These are phyloP conservation scores for Trametes elegans DNA, from an alignment of 768 basidiomycete species.

Conservation along the genomic window DNA sequence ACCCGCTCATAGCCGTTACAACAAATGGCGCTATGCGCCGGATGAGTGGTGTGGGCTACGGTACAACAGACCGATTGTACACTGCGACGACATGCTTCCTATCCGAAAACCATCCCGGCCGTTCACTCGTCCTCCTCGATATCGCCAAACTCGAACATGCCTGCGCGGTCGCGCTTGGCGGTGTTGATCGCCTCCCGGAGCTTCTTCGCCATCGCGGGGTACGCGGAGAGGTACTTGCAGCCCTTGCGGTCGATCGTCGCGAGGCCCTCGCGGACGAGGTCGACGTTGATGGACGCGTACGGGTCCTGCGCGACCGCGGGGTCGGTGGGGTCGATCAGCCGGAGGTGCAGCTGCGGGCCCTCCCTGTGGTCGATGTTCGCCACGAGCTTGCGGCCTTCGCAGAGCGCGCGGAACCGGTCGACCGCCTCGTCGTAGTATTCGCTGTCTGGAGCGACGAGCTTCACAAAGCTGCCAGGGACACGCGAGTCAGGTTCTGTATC, in stretches of 20 bases:
- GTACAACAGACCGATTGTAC: conserved; percentile 1
- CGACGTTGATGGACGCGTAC: conserved; percentile 80
- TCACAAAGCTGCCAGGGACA: conserved; percentile 68
- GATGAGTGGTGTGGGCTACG: neutral
- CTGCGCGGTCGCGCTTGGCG: conserved; percentile 73
- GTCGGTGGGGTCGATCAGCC: conserved; percentile 88
- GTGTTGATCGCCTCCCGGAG: conserved; percentile 56
- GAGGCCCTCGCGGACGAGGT: conserved; percentile 85
- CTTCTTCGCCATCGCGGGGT: conserved; percentile 65
- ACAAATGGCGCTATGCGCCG: too few species aligned
- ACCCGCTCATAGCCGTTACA: too few species aligned
- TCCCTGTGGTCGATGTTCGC: conserved; percentile 94
- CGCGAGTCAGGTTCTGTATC: neutral
- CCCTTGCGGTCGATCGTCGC: conserved; percentile 77
- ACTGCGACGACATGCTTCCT: neutral
- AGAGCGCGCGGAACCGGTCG: conserved; percentile 80
- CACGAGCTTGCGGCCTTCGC: conserved; percentile 92
- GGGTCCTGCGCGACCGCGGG: conserved; percentile 66
- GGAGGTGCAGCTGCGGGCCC: conserved; percentile 74
- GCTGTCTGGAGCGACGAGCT: conserved; percentile 73
- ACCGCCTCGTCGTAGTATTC: conserved; percentile 87
- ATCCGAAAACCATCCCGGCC: neutral
- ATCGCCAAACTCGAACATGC: conserved; percentile 93
- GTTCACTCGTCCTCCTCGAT: conserved; percentile 73
- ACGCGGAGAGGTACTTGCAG: conserved; percentile 68